Evolutionary conservation across 2,329 filamentous ascomycete species (phyloP), one percentile per base, ranked within the genome.

Genomic region (Neonectria sp.): DNA sequence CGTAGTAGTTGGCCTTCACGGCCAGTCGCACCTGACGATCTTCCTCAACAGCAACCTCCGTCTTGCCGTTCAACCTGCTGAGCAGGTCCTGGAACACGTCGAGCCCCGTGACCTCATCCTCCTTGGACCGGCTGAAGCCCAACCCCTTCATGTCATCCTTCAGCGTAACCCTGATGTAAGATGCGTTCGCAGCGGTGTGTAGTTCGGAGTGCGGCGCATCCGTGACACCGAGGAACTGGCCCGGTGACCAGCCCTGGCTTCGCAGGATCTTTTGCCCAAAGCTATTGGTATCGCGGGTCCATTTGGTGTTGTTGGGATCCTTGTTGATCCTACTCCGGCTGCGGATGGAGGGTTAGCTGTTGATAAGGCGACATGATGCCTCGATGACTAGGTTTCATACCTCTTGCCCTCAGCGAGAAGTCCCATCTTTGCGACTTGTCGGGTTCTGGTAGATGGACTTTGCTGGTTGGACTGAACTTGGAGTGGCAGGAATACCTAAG

Each of bases 281-380:
- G 60, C 90, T 91, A 63, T 88, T 88, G 71, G 92, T 93, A 79
- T 95, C 92, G 76, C 92, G 91, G 63, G 92, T 91, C 96, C 96
- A 99, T 86, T 89, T 90, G 55, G 94, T 97, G 81, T 98, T 99
- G 83, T 98, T 98, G 8, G 96, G 96, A 82, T 99, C 96, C 79
- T 92, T 88, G 72, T 92, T 92, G 78, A 98, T 91, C 83, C 95
- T 97, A 55, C 86, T 74, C 59, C 80, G 80, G 60, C 81, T 82
- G 58, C 4, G 49, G 24, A 27, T 12, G 29, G 24, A 17, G 11
- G 27, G 59, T 74, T 67, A 77, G 74, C 21, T 49, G 13, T 1
- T 53, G 35, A 21, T 21, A 12, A 15, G 9, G 12, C 37, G 7
- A 2, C 27, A 12, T 1, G 17, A 7, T 21, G 17, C 17, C 2